Conservation (phyloP, 805 yeast genomes). For the Geotrichum ghanense region DNA sequence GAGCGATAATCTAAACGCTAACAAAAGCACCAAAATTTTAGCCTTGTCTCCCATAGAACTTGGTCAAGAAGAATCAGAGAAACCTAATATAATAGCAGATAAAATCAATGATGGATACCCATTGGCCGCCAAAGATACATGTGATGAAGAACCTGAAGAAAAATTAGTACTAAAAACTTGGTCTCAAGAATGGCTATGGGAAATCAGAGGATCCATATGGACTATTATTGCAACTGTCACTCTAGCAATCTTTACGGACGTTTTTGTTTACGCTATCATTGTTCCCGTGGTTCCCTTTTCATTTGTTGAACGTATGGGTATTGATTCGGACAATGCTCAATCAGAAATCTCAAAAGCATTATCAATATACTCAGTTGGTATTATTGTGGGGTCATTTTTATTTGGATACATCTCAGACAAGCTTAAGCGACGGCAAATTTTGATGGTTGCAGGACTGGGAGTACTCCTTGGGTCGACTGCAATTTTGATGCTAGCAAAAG, state of each 20-base stretch:
- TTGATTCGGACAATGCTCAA: slow-evolving; percentile 19
- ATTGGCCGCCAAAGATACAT: too few species aligned
- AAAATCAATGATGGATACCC: too few species aligned
- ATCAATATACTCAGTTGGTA: slow-evolving; percentile 24
- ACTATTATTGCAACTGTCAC: slow-evolving; percentile 21
- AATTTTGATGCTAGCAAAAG: slow-evolving; percentile 19
- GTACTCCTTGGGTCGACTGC: slow-evolving; percentile 22
- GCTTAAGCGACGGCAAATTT: slow-evolving; percentile 13
- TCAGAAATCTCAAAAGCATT: slow-evolving; percentile 19
- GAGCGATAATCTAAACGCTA: too few species aligned
- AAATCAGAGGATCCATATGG: slow-evolving; percentile 12
- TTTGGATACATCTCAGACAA: slow-evolving; percentile 22
- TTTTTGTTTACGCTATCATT: slow-evolving; percentile 23
- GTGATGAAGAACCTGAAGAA: too few species aligned
- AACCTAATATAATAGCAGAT: too few species aligned
- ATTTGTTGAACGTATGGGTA: slow-evolving; percentile 19
- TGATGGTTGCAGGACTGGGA: slow-evolving; percentile 23
- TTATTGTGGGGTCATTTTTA: slow-evolving; percentile 21
- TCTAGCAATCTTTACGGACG: slow-evolving; percentile 24
- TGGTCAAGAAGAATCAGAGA: too few species aligned
- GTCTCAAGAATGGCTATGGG: slow-evolving; percentile 1
- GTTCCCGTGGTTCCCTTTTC: slow-evolving; percentile 27
- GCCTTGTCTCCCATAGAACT: too few species aligned
- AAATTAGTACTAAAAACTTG: too few species aligned
- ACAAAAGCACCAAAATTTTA: too few species aligned